Percentiles rank a stretch among this genome's conserved stretches.
These are phyloP conservation scores for Hanseniaspora vineae DNA, from an alignment of 805 yeast species.

Conservation along the genomic window DNA sequence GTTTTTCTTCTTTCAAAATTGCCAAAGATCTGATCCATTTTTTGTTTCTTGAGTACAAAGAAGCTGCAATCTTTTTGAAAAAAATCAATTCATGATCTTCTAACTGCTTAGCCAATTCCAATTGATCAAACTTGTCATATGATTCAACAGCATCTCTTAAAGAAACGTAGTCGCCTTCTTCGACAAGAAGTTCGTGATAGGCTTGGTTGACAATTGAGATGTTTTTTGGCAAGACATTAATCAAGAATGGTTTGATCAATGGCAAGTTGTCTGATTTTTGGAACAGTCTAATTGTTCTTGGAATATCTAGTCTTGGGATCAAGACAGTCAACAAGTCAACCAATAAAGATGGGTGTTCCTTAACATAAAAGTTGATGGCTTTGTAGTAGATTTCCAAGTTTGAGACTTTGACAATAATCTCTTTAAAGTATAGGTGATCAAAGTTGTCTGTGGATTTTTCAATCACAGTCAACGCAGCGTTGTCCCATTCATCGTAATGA, in stretches of 20 bases:
- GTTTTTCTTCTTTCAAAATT: constrained; percentile 77
- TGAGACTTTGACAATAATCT: constrained; percentile 85
- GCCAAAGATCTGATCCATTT: constrained; percentile 85
- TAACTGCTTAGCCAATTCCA: constrained; percentile 83
- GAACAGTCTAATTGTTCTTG: constrained; percentile 90
- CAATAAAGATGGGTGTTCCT: constrained; percentile 81
- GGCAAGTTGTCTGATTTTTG: constrained; percentile 93
- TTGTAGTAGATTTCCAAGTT: constrained; percentile 94
- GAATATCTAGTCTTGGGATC: constrained; percentile 81
- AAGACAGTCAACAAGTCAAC: constrained; percentile 76
- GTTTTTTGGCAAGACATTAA: constrained; percentile 83
- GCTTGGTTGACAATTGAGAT: constrained; percentile 87
- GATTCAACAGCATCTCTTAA: constrained; percentile 77
- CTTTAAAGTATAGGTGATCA: constrained; percentile 90
- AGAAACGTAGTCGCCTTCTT: constrained; percentile 91
- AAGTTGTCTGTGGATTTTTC: constrained; percentile 87
- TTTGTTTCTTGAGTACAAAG: constrained; percentile 85
- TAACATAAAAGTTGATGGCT: constrained; percentile 89
- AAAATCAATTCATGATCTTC: constrained; percentile 85
- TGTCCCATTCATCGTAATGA: constrained; percentile 98
- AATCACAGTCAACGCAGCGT: constrained; percentile 93
- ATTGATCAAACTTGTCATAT: constrained; percentile 81
- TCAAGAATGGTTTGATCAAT: constrained; percentile 86
- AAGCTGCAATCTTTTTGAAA: constrained; percentile 93
- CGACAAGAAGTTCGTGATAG: constrained; percentile 87